A percentile compares a stretch with the other conserved stretches of the same genome.
Evolutionary conservation across 495 filamentous ascomycete genomes (phyloP).

Genomic region (Lasiosphaeria hispida): DNA sequence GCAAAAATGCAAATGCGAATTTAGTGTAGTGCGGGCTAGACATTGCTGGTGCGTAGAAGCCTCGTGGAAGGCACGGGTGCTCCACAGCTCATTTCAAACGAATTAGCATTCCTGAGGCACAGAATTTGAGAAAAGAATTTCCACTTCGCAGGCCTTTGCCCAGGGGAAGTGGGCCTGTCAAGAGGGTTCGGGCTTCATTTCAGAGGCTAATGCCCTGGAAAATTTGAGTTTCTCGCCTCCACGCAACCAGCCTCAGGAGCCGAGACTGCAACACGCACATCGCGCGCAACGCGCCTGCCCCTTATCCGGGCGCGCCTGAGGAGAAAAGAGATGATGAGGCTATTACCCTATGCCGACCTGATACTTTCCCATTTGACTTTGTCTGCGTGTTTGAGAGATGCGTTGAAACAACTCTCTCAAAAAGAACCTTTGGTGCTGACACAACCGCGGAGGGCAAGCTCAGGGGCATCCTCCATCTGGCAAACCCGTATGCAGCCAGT

Average conservation of each 20-base stretch:
- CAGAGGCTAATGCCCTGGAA: slow-evolving; percentile 13
- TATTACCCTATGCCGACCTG: background rate
- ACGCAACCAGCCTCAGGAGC: slow-evolving; percentile 3
- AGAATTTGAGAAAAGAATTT: slow-evolving; percentile 17
- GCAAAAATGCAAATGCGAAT: slow-evolving; percentile 23
- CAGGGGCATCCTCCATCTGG: slow-evolving; percentile 12
- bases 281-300: background rate
- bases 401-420: slow-evolving; percentile 9
- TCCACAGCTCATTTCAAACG: slow-evolving; percentile 29
- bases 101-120: slow-evolving; percentile 11
- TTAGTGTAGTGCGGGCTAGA: slow-evolving; percentile 19
- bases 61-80: slow-evolving; percentile 26
- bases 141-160: slow-evolving; percentile 15
- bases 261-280: slow-evolving; percentile 9
- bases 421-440: slow-evolving; percentile 7
- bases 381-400: slow-evolving; percentile 18
- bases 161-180: slow-evolving; percentile 10
- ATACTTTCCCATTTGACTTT: slow-evolving; percentile 12
- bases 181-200: slow-evolving; percentile 7
- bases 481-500: slow-evolving; percentile 13
- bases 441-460: slow-evolving; percentile 9
- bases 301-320: background rate
- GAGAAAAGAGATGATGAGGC: slow-evolving; percentile 3
- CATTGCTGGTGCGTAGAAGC: slow-evolving; percentile 23
- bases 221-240: slow-evolving; percentile 7